Evolutionary conservation across 2,329 filamentous ascomycete genomes (phyloP), one percentile per base, ranked within the genome.

Genomic region (Penicillium polonicum): DNA sequence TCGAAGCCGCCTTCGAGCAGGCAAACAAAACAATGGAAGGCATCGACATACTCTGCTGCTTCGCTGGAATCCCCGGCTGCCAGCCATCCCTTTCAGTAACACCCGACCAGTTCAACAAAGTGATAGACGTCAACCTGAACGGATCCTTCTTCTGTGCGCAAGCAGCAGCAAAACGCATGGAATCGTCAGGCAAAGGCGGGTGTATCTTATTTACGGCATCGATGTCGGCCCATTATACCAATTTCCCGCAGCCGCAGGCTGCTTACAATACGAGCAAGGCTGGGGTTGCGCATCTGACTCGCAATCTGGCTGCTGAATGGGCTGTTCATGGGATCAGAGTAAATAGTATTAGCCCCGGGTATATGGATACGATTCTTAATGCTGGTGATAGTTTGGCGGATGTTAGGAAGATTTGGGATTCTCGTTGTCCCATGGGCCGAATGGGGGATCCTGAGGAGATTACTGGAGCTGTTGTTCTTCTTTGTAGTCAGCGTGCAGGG

Each of bases 351-450:
- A 85, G 82, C 39, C 89, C 89, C 0, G 89, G 89, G 0, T 92
- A 92, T 65, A 90, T 91, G 85, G 88, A 90, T 66, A 91, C 88
- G 0, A 83, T 90, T 13, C 73, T 92, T 48, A 92, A 91, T 66
- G 85, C 85, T 58, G 86, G 87, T 0, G 80, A 82, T 8, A 83
- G 83, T 0, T 70, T 90, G 46, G 79, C 79, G 12, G 77, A 78
- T 38, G 80, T 81, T 38, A 77, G 83, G 57, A 74, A 75, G 31
- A 77, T 80, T 2, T 90, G 87, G 87, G 78, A 78, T 23, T 75
- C 74, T 35, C 76, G 85, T 55, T 86, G 86, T 68, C 87, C 88
- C 0, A 80, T 82, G 72, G 86, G 87, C 0, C 76, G 88, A 31
- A 89, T 90, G 85, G 87, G 86, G 0, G 66, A 77, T 59, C 83